Conservation (phyloP, 805 yeast genomes). For the Wickerhamomyces xylosicus region DNA sequence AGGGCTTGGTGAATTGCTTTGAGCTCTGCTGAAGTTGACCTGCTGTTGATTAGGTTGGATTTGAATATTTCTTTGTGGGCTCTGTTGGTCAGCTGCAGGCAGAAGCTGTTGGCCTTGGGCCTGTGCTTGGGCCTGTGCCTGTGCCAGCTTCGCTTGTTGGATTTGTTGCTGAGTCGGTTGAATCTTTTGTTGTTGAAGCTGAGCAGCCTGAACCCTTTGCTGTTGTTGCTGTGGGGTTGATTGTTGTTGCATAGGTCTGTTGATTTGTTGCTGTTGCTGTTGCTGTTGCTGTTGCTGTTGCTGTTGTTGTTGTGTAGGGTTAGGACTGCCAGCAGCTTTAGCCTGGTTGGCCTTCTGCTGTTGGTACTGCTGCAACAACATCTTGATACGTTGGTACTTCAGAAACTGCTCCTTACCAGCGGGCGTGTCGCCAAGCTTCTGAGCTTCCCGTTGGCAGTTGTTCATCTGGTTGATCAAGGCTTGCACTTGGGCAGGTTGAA, state of each 20-base stretch:
- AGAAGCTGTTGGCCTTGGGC: constrained; percentile 10
- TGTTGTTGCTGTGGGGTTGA: constrained; percentile 5
- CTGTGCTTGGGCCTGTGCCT: constrained; percentile 12
- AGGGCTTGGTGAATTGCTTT: constrained; percentile 12
- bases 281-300: constrained; percentile 13
- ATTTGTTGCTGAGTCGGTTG: constrained; percentile 10
- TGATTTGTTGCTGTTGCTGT: constrained; percentile 8
- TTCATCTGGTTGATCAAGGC: constrained; percentile 51
- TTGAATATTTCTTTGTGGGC: constrained; percentile 1
- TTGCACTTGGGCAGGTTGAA: constrained; percentile 23
- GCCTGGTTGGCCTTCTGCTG: constrained; percentile 17
- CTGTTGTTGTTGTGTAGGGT: constrained; percentile 7
- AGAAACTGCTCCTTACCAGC: constrained; percentile 53
- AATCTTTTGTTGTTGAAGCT: constrained; percentile 5
- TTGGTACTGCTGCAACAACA: constrained; percentile 44
- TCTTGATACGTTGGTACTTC: constrained; percentile 55
- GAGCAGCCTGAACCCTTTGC: constrained; percentile 1
- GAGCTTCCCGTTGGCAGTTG: constrained; percentile 51
- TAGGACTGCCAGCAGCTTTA: background rate
- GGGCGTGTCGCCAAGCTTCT: constrained; percentile 49
- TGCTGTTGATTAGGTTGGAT: background rate
- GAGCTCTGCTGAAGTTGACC: constrained; percentile 1
- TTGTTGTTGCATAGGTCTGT: background rate
- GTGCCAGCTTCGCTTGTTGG: constrained; percentile 9
- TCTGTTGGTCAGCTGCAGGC: constrained; percentile 2